Evolutionary conservation across 768 basidiomycete genomes (phyloP).

Genomic region (Lanmaoa pseudosensibilis): DNA sequence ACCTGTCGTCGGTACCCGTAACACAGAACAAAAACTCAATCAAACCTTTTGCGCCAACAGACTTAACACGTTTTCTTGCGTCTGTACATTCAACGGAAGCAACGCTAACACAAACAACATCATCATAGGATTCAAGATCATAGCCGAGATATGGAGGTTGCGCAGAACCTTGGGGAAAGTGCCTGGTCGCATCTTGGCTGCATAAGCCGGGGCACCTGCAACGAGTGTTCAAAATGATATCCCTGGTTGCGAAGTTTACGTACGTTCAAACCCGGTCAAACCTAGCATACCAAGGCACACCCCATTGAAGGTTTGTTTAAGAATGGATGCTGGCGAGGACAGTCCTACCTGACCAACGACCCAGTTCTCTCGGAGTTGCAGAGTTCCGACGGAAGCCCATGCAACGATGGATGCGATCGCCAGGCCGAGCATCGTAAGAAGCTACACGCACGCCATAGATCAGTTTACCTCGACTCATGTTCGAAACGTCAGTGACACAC

Average conservation of each 20-base stretch:
- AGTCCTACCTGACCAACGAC: constrained; percentile 30
- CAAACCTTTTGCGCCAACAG: constrained; percentile 58
- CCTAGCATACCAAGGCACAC: constrained; percentile 72
- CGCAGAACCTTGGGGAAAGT: constrained; percentile 59
- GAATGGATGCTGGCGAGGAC: constrained; percentile 32
- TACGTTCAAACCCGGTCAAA: constrained; percentile 71
- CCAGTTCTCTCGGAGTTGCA: constrained; percentile 59
- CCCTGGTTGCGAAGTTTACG: background rate
- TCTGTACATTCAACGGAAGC: constrained; percentile 51
- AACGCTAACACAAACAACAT: constrained; percentile 61
- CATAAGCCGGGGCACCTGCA: constrained; percentile 62
- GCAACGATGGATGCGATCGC: constrained; percentile 48
- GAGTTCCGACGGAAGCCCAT: constrained; percentile 52
- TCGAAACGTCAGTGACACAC: constrained; percentile 35
- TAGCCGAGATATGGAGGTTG: constrained; percentile 61
- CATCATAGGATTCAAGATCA: constrained; percentile 54
- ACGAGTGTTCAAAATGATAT: background rate
- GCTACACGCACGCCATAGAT: constrained; percentile 32
- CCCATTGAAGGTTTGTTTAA: constrained; percentile 59
- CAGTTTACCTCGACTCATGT: background rate
- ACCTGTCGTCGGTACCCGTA: background rate
- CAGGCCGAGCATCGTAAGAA: constrained; percentile 55
- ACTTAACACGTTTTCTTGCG: constrained; percentile 61
- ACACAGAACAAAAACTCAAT: background rate
- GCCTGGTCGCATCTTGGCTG: constrained; percentile 56